Base-by-base conservation (phyloP, 768 basidiomycete species). In the Imleria badia region DNA sequence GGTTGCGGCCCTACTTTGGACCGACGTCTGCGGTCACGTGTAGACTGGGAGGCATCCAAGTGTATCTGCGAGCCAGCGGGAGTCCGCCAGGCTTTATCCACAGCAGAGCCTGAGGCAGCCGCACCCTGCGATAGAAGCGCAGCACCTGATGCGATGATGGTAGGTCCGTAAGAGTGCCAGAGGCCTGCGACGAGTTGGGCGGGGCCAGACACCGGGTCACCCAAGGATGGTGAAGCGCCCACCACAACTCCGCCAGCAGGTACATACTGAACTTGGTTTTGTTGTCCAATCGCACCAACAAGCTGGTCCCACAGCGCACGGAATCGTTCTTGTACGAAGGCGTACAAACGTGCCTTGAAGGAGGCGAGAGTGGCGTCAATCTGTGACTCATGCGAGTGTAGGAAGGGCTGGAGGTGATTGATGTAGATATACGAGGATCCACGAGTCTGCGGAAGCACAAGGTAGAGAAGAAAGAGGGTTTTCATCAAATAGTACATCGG, bases 401-500 rank as follows among this genome's bases (percentile, higher is more conserved):
- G 89, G 74, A 92, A 85, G 0, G 95, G 94, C 33, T 85, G 83
- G 13, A 98, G 84, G 58, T 92, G 85, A 13, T 78, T 75, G 39
- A 75, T 77, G 76, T 96, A 98, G 65, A 98, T 76, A 69, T 89
- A 91, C 1, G 92, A 85, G 0, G 94, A 84, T 23, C 95, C 94
- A 60, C 85, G 85, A 0, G 91, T 92, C 66, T 95, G 93, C 0
- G 95, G 94, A 7, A 95, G 83, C 3, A 87, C 89, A 45, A 98
- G 85, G 72, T 93, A 96, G 54, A 96, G 83, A 42, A 97, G 83
- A 68, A 95, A 89, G 51, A 89, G 64, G 4, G 85, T 86, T 75
- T 95, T 96, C 63, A 92, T 53, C 29, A 85, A 73, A 62, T 85
- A 85, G 75, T 97, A 98, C 71, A 98, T 83, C 2, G 94, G 94